A percentile compares a stretch with the other conserved stretches of the same genome.
These are phyloP conservation scores for Cudoniella acicularis DNA, from an alignment of 495 filamentous ascomycete genomes.

Conservation along the genomic window DNA sequence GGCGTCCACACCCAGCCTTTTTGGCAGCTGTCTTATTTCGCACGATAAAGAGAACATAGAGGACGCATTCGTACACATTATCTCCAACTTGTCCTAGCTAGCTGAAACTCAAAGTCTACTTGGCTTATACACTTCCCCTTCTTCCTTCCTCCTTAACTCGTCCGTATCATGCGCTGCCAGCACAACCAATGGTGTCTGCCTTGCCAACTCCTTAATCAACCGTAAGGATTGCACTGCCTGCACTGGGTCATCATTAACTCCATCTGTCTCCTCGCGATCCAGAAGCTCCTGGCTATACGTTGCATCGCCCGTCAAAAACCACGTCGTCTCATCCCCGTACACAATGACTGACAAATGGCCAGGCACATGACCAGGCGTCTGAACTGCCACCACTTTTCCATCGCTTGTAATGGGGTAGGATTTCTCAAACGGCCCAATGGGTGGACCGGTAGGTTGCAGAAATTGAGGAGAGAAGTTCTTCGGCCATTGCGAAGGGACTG, in stretches of 20 bases:
- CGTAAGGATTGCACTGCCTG: constrained; percentile 23
- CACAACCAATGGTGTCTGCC: constrained; percentile 23
- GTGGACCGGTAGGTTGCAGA: constrained; percentile 17
- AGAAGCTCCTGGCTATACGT: constrained; percentile 28
- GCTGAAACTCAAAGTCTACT: too few relatives aligned
- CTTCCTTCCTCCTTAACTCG: background rate
- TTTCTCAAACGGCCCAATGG: constrained; percentile 28
- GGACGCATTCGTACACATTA: too few relatives aligned
- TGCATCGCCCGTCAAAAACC: constrained; percentile 30
- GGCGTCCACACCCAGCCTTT: too few relatives aligned
- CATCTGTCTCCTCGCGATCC: constrained; percentile 30
- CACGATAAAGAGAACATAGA: too few relatives aligned
- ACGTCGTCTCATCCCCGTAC: constrained; percentile 11
- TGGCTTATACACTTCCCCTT: background rate
- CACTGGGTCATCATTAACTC: constrained; percentile 29
- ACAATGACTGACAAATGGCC: constrained; percentile 30
- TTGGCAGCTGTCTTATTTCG: too few relatives aligned
- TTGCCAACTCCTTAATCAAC: constrained; percentile 31
- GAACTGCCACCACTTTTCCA: constrained; percentile 26
- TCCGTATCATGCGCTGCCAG: constrained; percentile 28
- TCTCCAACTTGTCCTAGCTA: too few relatives aligned
- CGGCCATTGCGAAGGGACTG: constrained; percentile 30
- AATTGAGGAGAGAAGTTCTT: constrained; percentile 25
- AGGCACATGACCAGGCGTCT: constrained; percentile 34
- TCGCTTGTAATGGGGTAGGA: constrained; percentile 29